Evolutionary conservation across 257 asterid genomes (phyloP), one percentile per base, ranked within the genome.

Genomic region (Dorcoceras hygrometricum): DNA sequence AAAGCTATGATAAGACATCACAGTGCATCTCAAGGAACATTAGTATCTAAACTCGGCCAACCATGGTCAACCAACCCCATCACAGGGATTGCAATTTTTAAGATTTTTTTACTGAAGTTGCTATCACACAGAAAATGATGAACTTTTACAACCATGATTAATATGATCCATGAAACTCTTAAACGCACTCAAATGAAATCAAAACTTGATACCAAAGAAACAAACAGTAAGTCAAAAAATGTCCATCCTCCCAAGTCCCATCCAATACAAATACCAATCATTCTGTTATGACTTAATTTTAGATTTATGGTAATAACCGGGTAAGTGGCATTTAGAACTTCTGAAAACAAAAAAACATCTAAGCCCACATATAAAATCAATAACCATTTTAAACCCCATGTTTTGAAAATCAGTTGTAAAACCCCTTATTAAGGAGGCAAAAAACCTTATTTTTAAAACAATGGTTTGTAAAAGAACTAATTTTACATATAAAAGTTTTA

Each of bases 51-150:
- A 25, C 65, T 26, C 57, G 18, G 32, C 59, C 36, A 31, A 31
- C 22, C 39, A 4, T 29, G 59, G 59, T 54, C 55, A 64, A 55
- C 55, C 11, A 14, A 66, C 32, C 59, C 22, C 55, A 56, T 43
- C 43, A 16, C 8, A 16, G 22, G 22, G 54, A 46, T 46, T 46
- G 8, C 18, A 4, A 12, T 46, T 16, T 16, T 16, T 4, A 14
- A 18, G 8, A 46, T 46, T 46, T 20, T 46, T 46, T 4, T 18
- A 46, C 22, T 46, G 4, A 16, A 14, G 20, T 1, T 14, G 53
- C 4, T 43, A 16, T 14, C 53, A 43, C 53, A 16, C 16, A 43
- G 53, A 43, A 39, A 16, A 43, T 43, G 19, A 43, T 3, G 53
- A 43, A 0, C 16, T 43, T 43, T 43, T 39, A 43, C 53, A 43